Percentiles rank a stretch among this genome's conserved stretches.
These are phyloP conservation scores for Tylopilus felleus DNA, from an alignment of 768 basidiomycete genomes.

Conservation along the genomic window DNA sequence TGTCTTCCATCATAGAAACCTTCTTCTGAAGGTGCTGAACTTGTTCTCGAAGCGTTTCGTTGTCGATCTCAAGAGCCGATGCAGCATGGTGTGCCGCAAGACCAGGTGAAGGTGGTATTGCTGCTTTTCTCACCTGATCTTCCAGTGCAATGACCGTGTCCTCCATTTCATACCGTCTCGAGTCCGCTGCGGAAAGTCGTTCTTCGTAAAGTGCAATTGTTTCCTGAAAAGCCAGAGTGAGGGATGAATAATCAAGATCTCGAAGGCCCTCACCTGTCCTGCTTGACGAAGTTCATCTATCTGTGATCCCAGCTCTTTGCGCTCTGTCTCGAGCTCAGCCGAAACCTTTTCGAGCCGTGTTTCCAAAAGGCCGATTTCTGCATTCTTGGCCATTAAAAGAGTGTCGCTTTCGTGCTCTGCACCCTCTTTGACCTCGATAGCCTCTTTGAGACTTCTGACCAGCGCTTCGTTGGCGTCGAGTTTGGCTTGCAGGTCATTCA, in stretches of 20 bases:
- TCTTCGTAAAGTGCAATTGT: slow-evolving; percentile 96
- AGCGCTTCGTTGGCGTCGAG: slow-evolving; percentile 44
- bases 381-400: slow-evolving; percentile 52
- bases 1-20: slow-evolving; percentile 73
- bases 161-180: slow-evolving; percentile 75
- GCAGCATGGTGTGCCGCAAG: slow-evolving; percentile 40
- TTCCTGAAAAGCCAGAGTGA: slow-evolving; percentile 49
- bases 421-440: slow-evolving; percentile 49
- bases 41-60: slow-evolving; percentile 88
- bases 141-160: slow-evolving; percentile 58
- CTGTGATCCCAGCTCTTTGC: slow-evolving; percentile 63
- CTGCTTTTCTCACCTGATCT: slow-evolving; percentile 38
- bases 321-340: slow-evolving; percentile 53
- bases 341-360: slow-evolving; percentile 43
- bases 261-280: slow-evolving; percentile 62
- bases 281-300: slow-evolving; percentile 85
- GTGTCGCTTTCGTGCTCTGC: slow-evolving; percentile 48
- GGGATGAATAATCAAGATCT: neutral
- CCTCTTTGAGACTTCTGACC: slow-evolving; percentile 48
- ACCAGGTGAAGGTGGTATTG: slow-evolving; percentile 33
- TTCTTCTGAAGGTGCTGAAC: slow-evolving; percentile 82
- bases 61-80: slow-evolving; percentile 89
- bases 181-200: slow-evolving; percentile 66
- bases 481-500: slow-evolving; percentile 42
- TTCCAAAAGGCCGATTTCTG: slow-evolving; percentile 57